Evolutionary conservation across 306 rosid species (phyloP).

Genomic region (Glycine soja): DNA sequence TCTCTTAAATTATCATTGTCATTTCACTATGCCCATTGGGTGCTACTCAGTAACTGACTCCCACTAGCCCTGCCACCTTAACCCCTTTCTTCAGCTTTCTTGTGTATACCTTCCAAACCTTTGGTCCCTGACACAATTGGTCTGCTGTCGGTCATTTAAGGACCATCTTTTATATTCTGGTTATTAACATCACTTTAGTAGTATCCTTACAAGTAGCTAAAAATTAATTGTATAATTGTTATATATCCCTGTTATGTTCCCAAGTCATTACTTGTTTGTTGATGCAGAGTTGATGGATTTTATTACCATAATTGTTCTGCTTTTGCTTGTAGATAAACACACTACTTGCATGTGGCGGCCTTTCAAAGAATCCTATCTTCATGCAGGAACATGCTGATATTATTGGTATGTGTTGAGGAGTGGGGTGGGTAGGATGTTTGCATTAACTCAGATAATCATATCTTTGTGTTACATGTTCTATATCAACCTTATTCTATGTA

Average conservation of each 20-base stretch:
- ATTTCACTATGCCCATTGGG: neutral
- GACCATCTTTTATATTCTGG: conserved; percentile 3
- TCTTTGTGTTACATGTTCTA: conserved; percentile 32
- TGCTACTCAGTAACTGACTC: neutral
- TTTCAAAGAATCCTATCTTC: conserved; percentile 79
- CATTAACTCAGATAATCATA: neutral
- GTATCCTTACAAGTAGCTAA: neutral
- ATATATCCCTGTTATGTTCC: conserved; percentile 17
- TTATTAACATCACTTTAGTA: neutral
- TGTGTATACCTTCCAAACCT: conserved; percentile 3
- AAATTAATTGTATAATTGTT: conserved; percentile 11
- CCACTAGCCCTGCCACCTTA: neutral
- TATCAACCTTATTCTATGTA: too few relatives aligned
- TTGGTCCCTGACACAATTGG: neutral
- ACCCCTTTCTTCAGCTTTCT: neutral
- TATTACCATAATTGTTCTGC: conserved; percentile 34
- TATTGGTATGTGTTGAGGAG: conserved; percentile 61
- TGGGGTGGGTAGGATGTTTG: conserved; percentile 9
- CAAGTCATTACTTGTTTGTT: conserved; percentile 9
- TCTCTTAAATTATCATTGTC: conserved; percentile 18
- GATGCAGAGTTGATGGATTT: conserved; percentile 34
- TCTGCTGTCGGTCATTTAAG: neutral
- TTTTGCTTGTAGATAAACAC: conserved; percentile 74
- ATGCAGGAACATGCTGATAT: conserved; percentile 96
- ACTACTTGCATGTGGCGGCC: conserved; percentile 97